Conservation (phyloP, 2,329 filamentous ascomycete genomes). For the Penicillium frequentans region DNA sequence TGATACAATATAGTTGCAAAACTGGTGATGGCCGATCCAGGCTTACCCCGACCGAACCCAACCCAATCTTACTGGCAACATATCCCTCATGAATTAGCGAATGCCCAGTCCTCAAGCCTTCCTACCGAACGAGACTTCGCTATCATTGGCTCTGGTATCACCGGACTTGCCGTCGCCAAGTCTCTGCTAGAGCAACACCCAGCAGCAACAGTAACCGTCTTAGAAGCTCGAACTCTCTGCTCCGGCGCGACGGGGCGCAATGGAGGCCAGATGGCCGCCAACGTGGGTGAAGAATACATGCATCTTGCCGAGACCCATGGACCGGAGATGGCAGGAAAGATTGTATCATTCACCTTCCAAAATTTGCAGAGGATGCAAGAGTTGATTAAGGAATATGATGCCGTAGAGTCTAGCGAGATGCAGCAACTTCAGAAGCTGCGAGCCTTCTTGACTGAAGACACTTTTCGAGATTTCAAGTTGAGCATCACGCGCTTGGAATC, state of each 20-base stretch:
- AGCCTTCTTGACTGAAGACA: constrained; percentile 22
- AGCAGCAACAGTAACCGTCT: constrained; percentile 28
- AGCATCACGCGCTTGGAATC: constrained; percentile 22
- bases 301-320: constrained; percentile 21
- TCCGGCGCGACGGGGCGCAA: constrained; percentile 41
- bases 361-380: constrained; percentile 40
- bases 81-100: constrained; percentile 31
- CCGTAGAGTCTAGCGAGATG: constrained; percentile 24
- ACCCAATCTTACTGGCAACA: constrained; percentile 40
- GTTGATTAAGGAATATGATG: constrained; percentile 36
- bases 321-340: constrained; percentile 32
- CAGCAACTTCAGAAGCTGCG: constrained; percentile 25
- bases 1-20: constrained; percentile 10
- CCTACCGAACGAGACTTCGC: constrained; percentile 28
- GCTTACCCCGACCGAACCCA: constrained; percentile 36
- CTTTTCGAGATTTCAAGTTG: constrained; percentile 19
- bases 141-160: constrained; percentile 40
- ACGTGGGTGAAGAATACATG: constrained; percentile 28
- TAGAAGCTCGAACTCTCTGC: constrained; percentile 37
- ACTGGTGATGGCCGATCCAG: constrained; percentile 31
- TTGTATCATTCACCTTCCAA: constrained; percentile 40
- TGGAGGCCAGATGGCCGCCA: constrained; percentile 34
- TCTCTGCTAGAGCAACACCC: constrained; percentile 30
- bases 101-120: constrained; percentile 28
- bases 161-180: constrained; percentile 33